Base-by-base conservation (phyloP, 1,284 basidiomycete species). In the Cystobasidiaceae sp. region DNA sequence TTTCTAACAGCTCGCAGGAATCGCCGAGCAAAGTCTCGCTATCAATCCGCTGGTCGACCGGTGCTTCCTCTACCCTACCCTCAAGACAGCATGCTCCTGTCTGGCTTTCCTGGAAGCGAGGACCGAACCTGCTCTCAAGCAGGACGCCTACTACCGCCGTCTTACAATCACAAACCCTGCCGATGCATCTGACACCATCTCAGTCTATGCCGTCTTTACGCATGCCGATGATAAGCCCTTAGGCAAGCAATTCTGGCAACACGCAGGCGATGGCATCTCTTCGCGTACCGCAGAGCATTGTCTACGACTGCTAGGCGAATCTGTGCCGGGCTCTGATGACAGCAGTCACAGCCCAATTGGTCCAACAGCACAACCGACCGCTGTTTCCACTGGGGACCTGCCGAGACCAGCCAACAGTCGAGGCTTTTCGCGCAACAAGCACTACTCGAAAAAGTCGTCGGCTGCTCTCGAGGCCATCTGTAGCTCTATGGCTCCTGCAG, bases 221-320 rank as follows among this genome's bases (percentile, higher is more conserved):
- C 84, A 74, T 4, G 58, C 85, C 4, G 78, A 80, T 13, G 76
- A 82, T 3, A 88, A 84, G 71, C 74, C 82, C 0, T 75, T 88
- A 4, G 92, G 90, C 13, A 97, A 91, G 77, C 83, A 90, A 74
- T 97, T 93, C 76, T 97, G 94, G 93, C 93, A 97, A 73, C 93
- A 97, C 74, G 87, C 89, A 0, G 94, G 94, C 0, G 80, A 89
- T 69, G 93, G 93, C 0, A 87, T 98, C 55, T 90, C 88, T 1
- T 93, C 89, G 68, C 85, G 94, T 21, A 78, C 88, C 34, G 93
- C 93, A 1, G 91, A 94, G 63, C 81, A 85, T 55, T 92, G 88
- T 71, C 81, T 97, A 27, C 79, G 83, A 21, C 80, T 89, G 72
- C 80, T 92, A 5, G 79, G 79, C 11, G 50, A 51, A 23, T 23